phyloP scores from a whole-genome alignment of 202 grass and related monocot species.

The Elaeis oleifera region DNA sequence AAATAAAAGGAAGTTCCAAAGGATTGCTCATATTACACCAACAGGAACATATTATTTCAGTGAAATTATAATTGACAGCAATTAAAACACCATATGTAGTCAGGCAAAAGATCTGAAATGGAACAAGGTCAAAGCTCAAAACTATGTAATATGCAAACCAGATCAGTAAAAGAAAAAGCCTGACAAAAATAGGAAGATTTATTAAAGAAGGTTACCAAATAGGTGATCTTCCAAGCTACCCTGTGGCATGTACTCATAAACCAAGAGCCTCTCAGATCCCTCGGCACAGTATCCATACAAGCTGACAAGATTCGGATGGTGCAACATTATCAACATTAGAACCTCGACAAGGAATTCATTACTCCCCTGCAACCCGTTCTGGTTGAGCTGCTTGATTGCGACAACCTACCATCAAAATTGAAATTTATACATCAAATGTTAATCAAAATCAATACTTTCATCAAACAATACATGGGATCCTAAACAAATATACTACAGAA shows the following conservation, averaged over 20 bases:
- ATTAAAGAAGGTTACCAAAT: slow-evolving; percentile 20
- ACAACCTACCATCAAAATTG: slow-evolving; percentile 19
- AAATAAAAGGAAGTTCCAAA: too few species aligned
- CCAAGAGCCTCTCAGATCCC: slow-evolving; percentile 41
- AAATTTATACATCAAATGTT: background rate
- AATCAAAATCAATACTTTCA: background rate
- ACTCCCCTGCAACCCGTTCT: slow-evolving; percentile 36
- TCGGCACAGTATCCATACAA: slow-evolving; percentile 56
- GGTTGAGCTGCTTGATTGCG: slow-evolving; percentile 46
- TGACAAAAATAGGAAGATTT: background rate
- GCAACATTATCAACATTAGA: slow-evolving; percentile 43
- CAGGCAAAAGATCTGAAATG: too few species aligned
- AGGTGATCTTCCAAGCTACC: slow-evolving; percentile 54
- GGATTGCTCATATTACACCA: too few species aligned
- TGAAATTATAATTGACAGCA: too few species aligned
- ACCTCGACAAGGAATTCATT: slow-evolving; percentile 55
- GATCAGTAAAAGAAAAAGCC: background rate
- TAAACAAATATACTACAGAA: background rate
- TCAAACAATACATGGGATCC: background rate
- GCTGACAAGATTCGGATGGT: slow-evolving; percentile 51
- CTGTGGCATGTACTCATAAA: slow-evolving; percentile 50
- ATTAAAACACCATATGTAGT: too few species aligned
- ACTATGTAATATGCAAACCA: background rate
- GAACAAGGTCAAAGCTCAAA: background rate
- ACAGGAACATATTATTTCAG: too few species aligned